Conservation (phyloP, 2,329 filamentous ascomycete species). For the Fusarium begoniae region DNA sequence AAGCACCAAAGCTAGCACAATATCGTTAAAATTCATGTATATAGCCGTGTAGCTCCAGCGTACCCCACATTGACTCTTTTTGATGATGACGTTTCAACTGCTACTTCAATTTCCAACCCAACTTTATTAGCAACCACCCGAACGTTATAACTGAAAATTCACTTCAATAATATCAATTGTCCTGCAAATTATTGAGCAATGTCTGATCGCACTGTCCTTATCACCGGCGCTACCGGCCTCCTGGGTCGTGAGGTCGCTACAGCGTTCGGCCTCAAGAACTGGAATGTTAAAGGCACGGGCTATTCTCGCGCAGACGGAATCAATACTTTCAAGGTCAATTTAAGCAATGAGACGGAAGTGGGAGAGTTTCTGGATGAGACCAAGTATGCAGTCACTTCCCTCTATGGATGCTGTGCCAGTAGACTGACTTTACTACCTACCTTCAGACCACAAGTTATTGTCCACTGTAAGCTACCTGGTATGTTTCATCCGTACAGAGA, state of each 20-base stretch:
- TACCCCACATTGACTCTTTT: slow-evolving; percentile 20
- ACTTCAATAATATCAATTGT: not conserved
- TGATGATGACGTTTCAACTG: slow-evolving; percentile 23
- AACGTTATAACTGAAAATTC: not conserved
- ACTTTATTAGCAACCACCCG: not conserved
- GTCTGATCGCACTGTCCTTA: slow-evolving; percentile 63
- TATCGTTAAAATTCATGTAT: not conserved
- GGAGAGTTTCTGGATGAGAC: slow-evolving; percentile 60
- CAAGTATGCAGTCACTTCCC: slow-evolving; percentile 54
- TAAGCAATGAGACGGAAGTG: slow-evolving; percentile 58
- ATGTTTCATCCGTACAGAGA: not conserved
- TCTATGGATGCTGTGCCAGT: not conserved
- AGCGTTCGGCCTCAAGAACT: slow-evolving; percentile 69
- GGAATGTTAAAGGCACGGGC: slow-evolving; percentile 77
- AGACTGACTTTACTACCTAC: slow-evolving; percentile 5
- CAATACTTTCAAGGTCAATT: slow-evolving; percentile 69
- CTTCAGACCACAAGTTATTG: slow-evolving; percentile 75
- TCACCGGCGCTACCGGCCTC: slow-evolving; percentile 87
- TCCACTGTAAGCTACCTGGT: slow-evolving; percentile 73
- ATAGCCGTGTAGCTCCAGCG: not conserved
- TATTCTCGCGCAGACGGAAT: slow-evolving; percentile 77
- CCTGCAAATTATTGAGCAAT: not conserved
- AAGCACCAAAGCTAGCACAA: not conserved
- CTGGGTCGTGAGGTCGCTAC: slow-evolving; percentile 81
- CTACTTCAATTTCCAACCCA: not conserved